Base-by-base conservation (phyloP, 2,329 filamentous ascomycete species). In the Exophiala mesophila region DNA sequence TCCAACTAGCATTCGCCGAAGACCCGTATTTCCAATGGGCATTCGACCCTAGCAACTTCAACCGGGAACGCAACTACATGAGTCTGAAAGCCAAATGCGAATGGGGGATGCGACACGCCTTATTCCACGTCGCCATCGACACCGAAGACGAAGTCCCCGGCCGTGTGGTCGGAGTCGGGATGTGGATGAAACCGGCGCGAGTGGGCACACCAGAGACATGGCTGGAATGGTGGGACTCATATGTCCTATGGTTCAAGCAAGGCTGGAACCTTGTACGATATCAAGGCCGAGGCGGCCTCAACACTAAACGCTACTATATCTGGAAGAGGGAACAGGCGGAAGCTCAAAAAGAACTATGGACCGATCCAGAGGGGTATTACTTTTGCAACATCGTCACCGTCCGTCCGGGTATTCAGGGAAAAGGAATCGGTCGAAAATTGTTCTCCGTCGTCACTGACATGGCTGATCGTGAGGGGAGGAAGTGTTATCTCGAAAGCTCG, bases 361-460 rank as follows among this genome's bases (percentile, higher is more conserved):
- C 67, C 0, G 79, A 84, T 43, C 69, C 73, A 0, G 67, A 72
- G 4, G 83, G 83, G 0, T 87, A 87, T 56, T 87, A 85, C 56
- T 87, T 87, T 53, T 81, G 83, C 51, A 88, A 87, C 56, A 84
- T 87, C 47, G 77, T 87, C 55, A 81, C 82, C 0, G 82, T 87
- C 1, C 60, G 77, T 12, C 80, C 82, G 0, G 73, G 78, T 36
- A 72, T 72, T 21, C 82, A 86, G 58, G 80, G 81, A 0, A 76
- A 72, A 54, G 83, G 83, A 0, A 74, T 87, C 2, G 83, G 82
- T 0, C 76, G 76, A 46, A 68, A 71, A 49, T 62, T 87, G 54
- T 81, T 86, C 64, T 69, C 78, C 52, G 68, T 71, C 31, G 80
- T 87, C 5, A 78, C 80, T 12, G 67, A 73, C 29, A 65, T 66